A percentile compares a stretch with the other conserved stretches of the same genome.
Evolutionary conservation across 1,284 basidiomycete genomes (phyloP).

Genomic region (Hemileia vastatrix): DNA sequence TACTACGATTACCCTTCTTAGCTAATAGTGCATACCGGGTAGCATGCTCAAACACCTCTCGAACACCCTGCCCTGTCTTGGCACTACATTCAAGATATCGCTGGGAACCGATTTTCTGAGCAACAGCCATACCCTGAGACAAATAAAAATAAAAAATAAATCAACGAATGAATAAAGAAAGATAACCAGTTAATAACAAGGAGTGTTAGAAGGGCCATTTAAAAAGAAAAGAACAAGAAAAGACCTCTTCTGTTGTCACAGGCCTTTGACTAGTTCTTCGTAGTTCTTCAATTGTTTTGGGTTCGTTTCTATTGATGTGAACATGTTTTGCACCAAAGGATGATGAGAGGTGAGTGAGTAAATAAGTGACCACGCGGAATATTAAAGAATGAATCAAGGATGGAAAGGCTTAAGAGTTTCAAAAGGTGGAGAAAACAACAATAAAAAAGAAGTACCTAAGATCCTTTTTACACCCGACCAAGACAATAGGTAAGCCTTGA

Average conservation of each 20-base stretch:
- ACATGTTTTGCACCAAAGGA: not conserved
- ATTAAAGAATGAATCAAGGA: not conserved
- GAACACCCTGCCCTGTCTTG: slow-evolving; percentile 76
- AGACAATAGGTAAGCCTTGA: slow-evolving; percentile 70
- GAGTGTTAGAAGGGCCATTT: not conserved
- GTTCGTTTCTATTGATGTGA: slow-evolving; percentile 52
- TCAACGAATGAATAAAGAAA: not conserved
- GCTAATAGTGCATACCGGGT: slow-evolving; percentile 64
- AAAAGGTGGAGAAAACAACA: not conserved
- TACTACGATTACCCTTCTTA: slow-evolving; percentile 12
- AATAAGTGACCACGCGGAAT: not conserved
- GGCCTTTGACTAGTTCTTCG: slow-evolving; percentile 70
- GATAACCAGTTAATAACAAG: not conserved
- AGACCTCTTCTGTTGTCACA: slow-evolving; percentile 62
- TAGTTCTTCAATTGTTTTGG: slow-evolving; percentile 67
- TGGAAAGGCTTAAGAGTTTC: not conserved
- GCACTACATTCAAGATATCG: slow-evolving; percentile 85
- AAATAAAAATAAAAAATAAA: not conserved
- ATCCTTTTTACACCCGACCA: slow-evolving; percentile 89
- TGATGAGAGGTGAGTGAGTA: not conserved
- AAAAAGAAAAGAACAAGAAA: slow-evolving; percentile 32
- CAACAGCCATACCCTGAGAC: slow-evolving; percentile 66
- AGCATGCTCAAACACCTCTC: slow-evolving; percentile 84
- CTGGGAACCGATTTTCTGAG: slow-evolving; percentile 77
- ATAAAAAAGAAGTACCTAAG: slow-evolving; percentile 47